Base-by-base conservation (phyloP, 2,329 filamentous ascomycete genomes). In the Hymenoscyphus occultus region DNA sequence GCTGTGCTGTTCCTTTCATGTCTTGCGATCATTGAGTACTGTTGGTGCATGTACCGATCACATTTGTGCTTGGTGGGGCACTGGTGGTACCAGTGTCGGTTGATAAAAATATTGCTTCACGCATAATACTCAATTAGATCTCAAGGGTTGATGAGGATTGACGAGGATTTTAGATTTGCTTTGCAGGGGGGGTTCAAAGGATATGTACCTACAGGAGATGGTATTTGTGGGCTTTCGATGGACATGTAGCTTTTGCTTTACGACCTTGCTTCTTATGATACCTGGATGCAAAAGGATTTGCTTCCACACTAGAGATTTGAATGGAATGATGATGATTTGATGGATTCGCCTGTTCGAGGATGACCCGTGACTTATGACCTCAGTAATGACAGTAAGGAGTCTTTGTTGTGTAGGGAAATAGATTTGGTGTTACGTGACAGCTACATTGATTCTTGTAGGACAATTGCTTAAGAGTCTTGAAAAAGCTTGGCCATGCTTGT, bases 1-100 rank as follows among this genome's bases (percentile, higher is more conserved):
- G 16, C 39, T 66, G 61, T 54, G 48, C 48, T 54, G 48, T 54
- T 54, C 48, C 48, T 54, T 54, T 22, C 48, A 28, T 54, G 19
- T 22, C 19, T 12, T 54, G 48, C 48, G 48, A 54, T 28, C 48
- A 54, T 54, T 28, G 12, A 28, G 7, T 22, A 22, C n/a, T 12
- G n/a, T 51, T 22, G 4, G 45, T 9, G n/a, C 45, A 12, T 10
- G 19, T 28, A 12, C n/a, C n/a, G 19, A 51, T 10, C 3, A 9
- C 19, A 3, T 51, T 3, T 19, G 45, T 51, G 9, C 12, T 51
- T 51, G 19, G 19, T 10, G n/a, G 3, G n/a, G 22, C 35, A 35
- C 35, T 35, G 2, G 35, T 35, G 35, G 48, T 28, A 13, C 4
- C 5, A 12, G 48, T 3, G 19, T 54, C 13, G 19, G 5, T 19